phyloP scores from a whole-genome alignment of 331 rosid species.

The Saraca asoca region DNA sequence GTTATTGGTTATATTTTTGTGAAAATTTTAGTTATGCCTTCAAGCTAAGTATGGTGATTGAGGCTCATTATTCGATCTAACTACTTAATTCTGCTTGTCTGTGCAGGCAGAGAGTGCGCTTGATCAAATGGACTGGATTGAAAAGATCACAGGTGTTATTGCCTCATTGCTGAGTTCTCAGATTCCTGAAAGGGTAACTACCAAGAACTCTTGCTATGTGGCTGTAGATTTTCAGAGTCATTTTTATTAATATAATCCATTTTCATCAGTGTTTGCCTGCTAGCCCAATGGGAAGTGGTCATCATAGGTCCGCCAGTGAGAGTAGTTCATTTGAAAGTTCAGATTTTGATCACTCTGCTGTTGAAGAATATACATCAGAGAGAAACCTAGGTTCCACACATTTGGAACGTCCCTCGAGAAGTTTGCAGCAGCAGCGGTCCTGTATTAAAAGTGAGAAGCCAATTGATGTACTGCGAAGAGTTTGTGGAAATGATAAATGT shows the following conservation, averaged over 20 bases:
- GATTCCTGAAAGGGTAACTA: slow-evolving; percentile 91
- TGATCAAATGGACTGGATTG: slow-evolving; percentile 99
- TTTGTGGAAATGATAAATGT: slow-evolving; percentile 90
- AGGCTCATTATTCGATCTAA: slow-evolving; percentile 38
- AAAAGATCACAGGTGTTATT: slow-evolving; percentile 98
- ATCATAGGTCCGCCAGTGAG: slow-evolving; percentile 91
- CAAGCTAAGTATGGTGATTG: slow-evolving; percentile 26
- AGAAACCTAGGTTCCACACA: slow-evolving; percentile 58
- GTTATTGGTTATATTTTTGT: slow-evolving; percentile 45
- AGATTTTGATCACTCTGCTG: slow-evolving; percentile 80
- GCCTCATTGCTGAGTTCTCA: slow-evolving; percentile 98
- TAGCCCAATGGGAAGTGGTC: slow-evolving; percentile 97
- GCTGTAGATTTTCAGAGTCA: slow-evolving; percentile 26
- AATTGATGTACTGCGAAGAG: slow-evolving; percentile 79
- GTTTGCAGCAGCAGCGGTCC: slow-evolving; percentile 75
- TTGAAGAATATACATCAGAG: slow-evolving; percentile 77
- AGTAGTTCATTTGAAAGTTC: slow-evolving; percentile 99
- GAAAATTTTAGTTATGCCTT: background rate
- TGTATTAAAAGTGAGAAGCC: slow-evolving; percentile 84
- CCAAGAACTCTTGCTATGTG: slow-evolving; percentile 18
- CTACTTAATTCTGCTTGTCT: slow-evolving; percentile 57
- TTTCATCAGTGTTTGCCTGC: slow-evolving; percentile 71
- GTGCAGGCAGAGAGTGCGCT: slow-evolving; percentile 99
- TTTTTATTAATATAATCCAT: slow-evolving; percentile 33
- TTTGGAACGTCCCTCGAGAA: slow-evolving; percentile 75